Evolutionary conservation across 2,329 filamentous ascomycete genomes (phyloP).

Genomic region (Zymoseptoria passerinii): DNA sequence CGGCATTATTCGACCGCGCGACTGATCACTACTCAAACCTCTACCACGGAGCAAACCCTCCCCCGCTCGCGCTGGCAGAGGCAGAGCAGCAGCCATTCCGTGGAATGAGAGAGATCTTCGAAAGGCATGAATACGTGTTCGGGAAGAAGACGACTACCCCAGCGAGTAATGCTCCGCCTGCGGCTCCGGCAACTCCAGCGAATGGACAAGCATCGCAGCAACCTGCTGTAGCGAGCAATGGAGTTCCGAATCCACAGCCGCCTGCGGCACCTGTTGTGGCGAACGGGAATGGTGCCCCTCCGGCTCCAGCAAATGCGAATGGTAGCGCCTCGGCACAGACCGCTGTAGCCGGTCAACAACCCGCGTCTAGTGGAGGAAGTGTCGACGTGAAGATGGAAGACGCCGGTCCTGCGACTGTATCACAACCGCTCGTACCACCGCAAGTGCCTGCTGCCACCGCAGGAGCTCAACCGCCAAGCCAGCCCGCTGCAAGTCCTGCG

Average conservation of each 20-base stretch:
- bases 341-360: background rate
- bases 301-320: background rate
- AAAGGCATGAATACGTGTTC: background rate
- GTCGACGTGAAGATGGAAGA: background rate
- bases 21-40: background rate
- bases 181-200: background rate
- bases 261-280: background rate
- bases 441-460: background rate
- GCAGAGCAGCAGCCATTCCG: background rate
- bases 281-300: background rate
- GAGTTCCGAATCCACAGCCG: background rate
- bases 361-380: background rate
- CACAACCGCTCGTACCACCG: background rate
- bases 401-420: background rate
- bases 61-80: background rate
- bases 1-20: background rate
- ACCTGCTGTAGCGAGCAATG: background rate
- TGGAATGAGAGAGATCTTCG: background rate
- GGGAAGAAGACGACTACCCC: background rate
- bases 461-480: background rate
- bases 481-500: background rate
- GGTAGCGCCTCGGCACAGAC: background rate
- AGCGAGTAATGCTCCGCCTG: background rate
- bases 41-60: background rate
- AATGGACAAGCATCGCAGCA: background rate